Base-by-base conservation (phyloP, 345 rosid genomes). In the Ceriops zippeliana region DNA sequence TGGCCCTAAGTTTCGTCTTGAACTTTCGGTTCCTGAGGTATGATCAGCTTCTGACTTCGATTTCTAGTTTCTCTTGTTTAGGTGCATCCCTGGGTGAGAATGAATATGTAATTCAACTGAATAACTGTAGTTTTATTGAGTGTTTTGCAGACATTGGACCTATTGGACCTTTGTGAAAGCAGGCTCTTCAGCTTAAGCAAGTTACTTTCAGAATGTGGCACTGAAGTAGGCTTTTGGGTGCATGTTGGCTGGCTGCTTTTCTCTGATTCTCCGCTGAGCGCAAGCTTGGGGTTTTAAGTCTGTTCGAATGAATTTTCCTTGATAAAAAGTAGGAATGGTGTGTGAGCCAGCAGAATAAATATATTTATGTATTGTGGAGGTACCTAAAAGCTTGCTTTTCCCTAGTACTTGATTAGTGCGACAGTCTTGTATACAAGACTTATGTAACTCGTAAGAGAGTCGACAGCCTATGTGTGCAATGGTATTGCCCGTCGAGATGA, bases 1-100 rank as follows among this genome's bases (percentile, higher is more conserved):
- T 77, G 98, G 97, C 47, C 99, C 98, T n/a, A 95, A 91, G 80
- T 88, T 95, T 69, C 93, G 97, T 31, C 98, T 90, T 52, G 96
- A 91, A 82, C 99, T 95, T 72, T 87, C 96, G 38, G 89, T 95
- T 77, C 99, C 98, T n/a, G 99, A 95, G 99, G 99, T 95, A 67
- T 54, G 75, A 35, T 42, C 17, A 13, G 13, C 2, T 42, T 2
- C 47, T 13, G 16, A 42, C 47, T 42, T 42, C 0, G 1, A 4
- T 42, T 42, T 42, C 17, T 42, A 42, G 13, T 42, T 42, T 42
- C 49, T 13, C 49, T 13, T 13, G 15, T 42, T 13, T 42, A 13
- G 49, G 49, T 42, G 5, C 19, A 3, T 42, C 19, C 49, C 5
- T 42, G 13, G 49, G 13, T 42, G 1, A 42, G 49, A 42, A 42